A percentile compares a stretch with the other conserved stretches of the same genome.
These are phyloP conservation scores for Zymoseptoria crescenta DNA, from an alignment of 2,329 filamentous ascomycete species.

Conservation along the genomic window DNA sequence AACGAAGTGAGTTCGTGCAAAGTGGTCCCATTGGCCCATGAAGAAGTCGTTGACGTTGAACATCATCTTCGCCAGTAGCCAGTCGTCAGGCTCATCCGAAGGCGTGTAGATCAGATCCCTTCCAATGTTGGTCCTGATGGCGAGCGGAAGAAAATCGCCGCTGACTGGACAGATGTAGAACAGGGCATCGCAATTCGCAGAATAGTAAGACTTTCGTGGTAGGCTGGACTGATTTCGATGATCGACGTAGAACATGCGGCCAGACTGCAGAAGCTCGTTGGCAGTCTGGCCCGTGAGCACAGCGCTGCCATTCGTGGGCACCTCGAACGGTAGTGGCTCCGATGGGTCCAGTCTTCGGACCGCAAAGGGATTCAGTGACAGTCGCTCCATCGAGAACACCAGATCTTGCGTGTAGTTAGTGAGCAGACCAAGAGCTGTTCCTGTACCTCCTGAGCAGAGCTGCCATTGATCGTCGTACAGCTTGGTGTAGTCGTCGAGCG, in stretches of 20 bases:
- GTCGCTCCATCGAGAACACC: conserved; percentile 42
- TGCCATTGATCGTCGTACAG: conserved; percentile 39
- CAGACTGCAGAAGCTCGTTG: conserved; percentile 27
- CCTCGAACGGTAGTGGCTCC: conserved; percentile 33
- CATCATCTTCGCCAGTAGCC: conserved; percentile 45
- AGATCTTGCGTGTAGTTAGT: conserved; percentile 43
- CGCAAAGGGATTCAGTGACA: conserved; percentile 37
- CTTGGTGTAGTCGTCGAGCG: conserved; percentile 31
- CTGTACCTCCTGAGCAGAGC: conserved; percentile 28
- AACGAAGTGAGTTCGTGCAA: conserved; percentile 39
- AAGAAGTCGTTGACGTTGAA: conserved; percentile 45
- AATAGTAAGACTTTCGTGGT: conserved; percentile 25
- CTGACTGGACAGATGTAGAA: conserved; percentile 40
- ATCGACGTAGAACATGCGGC: conserved; percentile 40
- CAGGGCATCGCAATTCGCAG: conserved; percentile 39
- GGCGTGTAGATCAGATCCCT: conserved; percentile 42
- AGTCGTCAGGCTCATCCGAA: conserved; percentile 38
- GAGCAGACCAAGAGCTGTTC: conserved; percentile 32
- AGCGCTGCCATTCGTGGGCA: conserved; percentile 27
- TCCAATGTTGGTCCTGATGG: conserved; percentile 41
- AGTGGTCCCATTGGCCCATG: conserved; percentile 38
- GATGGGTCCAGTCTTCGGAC: conserved; percentile 29
- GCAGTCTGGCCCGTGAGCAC: conserved; percentile 30
- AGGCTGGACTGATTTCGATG: conserved; percentile 32
- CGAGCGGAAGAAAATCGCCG: conserved; percentile 42